phyloP scores from a whole-genome alignment of 345 rosid species.

The Aethionema arabicum region DNA sequence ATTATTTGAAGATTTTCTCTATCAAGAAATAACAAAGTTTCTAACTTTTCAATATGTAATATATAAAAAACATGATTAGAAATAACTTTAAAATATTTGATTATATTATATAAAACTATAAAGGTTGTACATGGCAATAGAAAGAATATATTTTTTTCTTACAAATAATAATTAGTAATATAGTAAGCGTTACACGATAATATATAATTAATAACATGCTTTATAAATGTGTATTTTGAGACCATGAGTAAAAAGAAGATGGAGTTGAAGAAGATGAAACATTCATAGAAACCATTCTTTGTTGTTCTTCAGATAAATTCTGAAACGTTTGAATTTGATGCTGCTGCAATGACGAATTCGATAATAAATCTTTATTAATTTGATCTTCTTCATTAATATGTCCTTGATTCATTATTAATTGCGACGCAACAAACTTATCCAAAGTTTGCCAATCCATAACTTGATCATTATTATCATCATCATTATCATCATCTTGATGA shows the following conservation, averaged over 20 bases:
- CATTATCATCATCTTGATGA: conserved; percentile 23
- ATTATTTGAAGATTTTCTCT: too few relatives aligned
- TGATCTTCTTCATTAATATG: conserved; percentile 30
- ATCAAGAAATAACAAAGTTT: too few relatives aligned
- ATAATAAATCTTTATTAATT: conserved; percentile 36
- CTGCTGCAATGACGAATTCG: conserved; percentile 26
- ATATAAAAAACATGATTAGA: background rate
- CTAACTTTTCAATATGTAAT: too few relatives aligned
- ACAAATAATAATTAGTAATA: conserved; percentile 10
- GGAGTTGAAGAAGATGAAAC: conserved; percentile 33
- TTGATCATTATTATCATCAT: conserved; percentile 34
- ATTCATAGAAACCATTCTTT: conserved; percentile 33
- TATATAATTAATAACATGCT: background rate
- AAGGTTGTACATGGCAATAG: conserved; percentile 19
- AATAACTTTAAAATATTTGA: background rate
- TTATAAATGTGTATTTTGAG: conserved; percentile 34
- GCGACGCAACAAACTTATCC: conserved; percentile 42
- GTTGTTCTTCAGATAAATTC: conserved; percentile 32
- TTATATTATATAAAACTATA: conserved; percentile 10
- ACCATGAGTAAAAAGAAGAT: conserved; percentile 37
- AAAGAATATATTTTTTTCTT: conserved; percentile 18
- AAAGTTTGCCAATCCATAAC: conserved; percentile 41
- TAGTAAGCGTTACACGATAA: conserved; percentile 23
- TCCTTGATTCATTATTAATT: conserved; percentile 36
- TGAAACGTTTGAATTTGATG: conserved; percentile 36